Percentiles rank a stretch among this genome's conserved stretches.
phyloP scores from a whole-genome alignment of 2,329 filamentous ascomycete species.

The Calonectria fujianensis region DNA sequence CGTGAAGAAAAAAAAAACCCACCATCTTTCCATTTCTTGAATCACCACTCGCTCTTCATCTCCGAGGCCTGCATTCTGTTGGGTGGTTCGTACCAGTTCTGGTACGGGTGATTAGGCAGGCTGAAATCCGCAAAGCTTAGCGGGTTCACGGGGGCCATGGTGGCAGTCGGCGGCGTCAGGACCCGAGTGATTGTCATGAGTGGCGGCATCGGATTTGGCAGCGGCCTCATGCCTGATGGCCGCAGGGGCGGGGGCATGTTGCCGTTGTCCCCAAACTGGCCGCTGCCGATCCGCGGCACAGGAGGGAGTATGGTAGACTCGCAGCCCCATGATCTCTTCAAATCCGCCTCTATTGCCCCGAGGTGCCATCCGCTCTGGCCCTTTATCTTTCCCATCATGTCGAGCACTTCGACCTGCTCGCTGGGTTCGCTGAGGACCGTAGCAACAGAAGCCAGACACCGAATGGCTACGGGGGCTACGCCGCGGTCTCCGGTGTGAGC shows the following conservation, averaged over 20 bases:
- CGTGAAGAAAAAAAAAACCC: background rate
- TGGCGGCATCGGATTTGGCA: conserved; percentile 19
- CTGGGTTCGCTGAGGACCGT: conserved; percentile 80
- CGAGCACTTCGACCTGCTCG: conserved; percentile 88
- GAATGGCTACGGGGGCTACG: conserved; percentile 85
- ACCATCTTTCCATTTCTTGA: too few species aligned
- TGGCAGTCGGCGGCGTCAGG: conserved; percentile 53
- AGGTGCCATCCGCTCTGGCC: conserved; percentile 87
- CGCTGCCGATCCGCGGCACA: background rate
- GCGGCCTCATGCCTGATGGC: background rate
- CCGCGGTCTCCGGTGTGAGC: conserved; percentile 89
- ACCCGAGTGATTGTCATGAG: conserved; percentile 44
- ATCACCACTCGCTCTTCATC: conserved; percentile 15
- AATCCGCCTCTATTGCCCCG: conserved; percentile 80
- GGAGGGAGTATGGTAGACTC: conserved; percentile 45
- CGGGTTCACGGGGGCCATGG: conserved; percentile 76
- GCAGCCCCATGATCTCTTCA: conserved; percentile 88
- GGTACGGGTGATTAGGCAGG: conserved; percentile 86
- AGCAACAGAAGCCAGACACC: conserved; percentile 85
- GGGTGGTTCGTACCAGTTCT: conserved; percentile 86
- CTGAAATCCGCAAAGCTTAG: conserved; percentile 85
- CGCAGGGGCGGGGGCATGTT: conserved; percentile 33
- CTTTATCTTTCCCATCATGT: conserved; percentile 84
- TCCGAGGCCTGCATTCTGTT: conserved; percentile 61
- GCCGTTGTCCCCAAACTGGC: background rate